Evolutionary conservation across 345 rosid genomes (phyloP), one percentile per base, ranked within the genome.

Genomic region (Combretum micranthum): DNA sequence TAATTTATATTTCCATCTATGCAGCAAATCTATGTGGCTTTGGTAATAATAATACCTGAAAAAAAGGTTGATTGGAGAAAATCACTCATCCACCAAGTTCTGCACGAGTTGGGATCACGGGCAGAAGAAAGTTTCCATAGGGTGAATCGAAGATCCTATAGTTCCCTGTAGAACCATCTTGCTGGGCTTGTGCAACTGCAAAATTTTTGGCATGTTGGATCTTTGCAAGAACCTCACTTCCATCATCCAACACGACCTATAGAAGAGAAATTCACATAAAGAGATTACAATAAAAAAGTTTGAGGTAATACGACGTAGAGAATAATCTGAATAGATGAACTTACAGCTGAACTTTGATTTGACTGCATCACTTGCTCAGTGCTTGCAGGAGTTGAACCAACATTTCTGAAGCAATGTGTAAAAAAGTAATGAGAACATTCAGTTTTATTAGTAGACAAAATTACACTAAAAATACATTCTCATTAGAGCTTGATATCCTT

Each of bases 91-190:
- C 73, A 20, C 66, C 39, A 20, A 83, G 60, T 56, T 83, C 86
- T 25, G 73, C 68, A 48, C 71, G 62, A 47, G 75, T 68, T 18
- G 84, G 90, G 57, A 83, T 26, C 21, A 72, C 79, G 10, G 86
- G 90, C 15, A 83, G 59, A n/a, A 83, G 71, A 65, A 72, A 76
- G 62, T 83, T 83, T n/a, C 78, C 79, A 52, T 50, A 76, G 42
- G 67, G 73, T 3, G 86, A 83, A 67, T 78, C 76, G 17, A 80
- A 66, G 55, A 60, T 74, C 69, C 58, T 72, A 42, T 60, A 83
- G 54, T 74, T 80, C 19, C 72, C 84, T 0, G 65, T 70, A 68
- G 75, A 68, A 44, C 80, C 79, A 3, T 83, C 90, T 61, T 67
- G 59, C 18, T 70, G 82, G 44, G 86, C 84, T 64, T 83, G 82